Evolutionary conservation across 805 yeast genomes (phyloP), one percentile per base, ranked within the genome.

Genomic region (Wickerhamiella cacticola): DNA sequence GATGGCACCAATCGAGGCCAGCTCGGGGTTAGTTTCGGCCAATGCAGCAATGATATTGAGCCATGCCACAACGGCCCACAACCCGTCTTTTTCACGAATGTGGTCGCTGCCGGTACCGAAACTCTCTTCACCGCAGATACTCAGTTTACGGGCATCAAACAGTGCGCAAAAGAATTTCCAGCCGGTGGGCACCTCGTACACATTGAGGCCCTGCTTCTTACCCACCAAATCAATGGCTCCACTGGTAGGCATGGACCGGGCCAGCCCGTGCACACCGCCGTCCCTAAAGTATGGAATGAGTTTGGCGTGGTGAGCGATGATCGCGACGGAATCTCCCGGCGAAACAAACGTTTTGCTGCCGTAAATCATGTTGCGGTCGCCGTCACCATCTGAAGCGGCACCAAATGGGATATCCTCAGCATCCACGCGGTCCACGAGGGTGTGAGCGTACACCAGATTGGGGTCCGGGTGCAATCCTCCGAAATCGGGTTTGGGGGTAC

Each of bases 381-480:
- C 98, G 59, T 89, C 98, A 65, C 98, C 98, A 63, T 86, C 98
- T n/a, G 95, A 82, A 7, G 97, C 97, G 33, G 97, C 97, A 54
- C 98, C 98, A 63, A 89, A 89, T 6, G 89, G 83, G 55, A 88
- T 83, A 50, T 77, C 68, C 50, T 82, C 82, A 18, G 65, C 61
- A 60, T 92, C 96, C n/a, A 89, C 98, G 54, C 74, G 74, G 28
- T 76, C 81, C 18, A 89, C 98, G 53, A 89, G 72, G 16, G 95
- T 78, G 51, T 74, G 76, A 9, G 97, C 98, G 62, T 92, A 89
- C 12, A 96, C 88, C 64, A 89, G 74, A 68, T 89, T 89, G 55
- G 98, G 98, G 67, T 89, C 98, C 18, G 98, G 98, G 64, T 89
- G 98, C 56, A 87, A 71, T 1, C 98, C 98, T 53, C 98, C 98